Percentiles rank a stretch among this genome's conserved stretches.
These are phyloP conservation scores for Podospora pseudocomata DNA, from an alignment of 495 filamentous ascomycete genomes.

Conservation along the genomic window DNA sequence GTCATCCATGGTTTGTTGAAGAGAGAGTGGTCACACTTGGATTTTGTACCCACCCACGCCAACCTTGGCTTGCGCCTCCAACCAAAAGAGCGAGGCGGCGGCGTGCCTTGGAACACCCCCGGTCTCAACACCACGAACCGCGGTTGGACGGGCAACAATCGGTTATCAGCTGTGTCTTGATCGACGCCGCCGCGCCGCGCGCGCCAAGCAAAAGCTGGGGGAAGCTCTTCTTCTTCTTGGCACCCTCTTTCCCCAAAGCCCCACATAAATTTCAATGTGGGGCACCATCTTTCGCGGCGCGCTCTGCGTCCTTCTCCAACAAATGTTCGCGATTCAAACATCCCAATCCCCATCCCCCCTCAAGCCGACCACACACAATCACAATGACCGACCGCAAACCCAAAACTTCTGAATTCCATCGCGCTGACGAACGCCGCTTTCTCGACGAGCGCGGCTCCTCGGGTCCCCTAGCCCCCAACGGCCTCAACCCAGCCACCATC, in stretches of 20 bases:
- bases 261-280: slow-evolving; percentile 5
- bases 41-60: neutral
- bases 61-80: neutral
- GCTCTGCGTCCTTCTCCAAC: slow-evolving; percentile 13
- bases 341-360: neutral
- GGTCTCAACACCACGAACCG: neutral
- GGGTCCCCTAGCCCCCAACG: slow-evolving; percentile 54
- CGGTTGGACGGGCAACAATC: slow-evolving; percentile 32
- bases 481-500: slow-evolving; percentile 82
- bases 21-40: too few species aligned
- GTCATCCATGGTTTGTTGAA: neutral
- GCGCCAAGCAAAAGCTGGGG: slow-evolving; percentile 9
- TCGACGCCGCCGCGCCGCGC: neutral
- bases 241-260: neutral
- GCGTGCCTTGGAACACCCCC: neutral
- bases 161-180: slow-evolving; percentile 19
- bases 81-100: neutral
- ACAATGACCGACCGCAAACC: slow-evolving; percentile 14
- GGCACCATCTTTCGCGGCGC: neutral
- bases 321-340: neutral
- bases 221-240: slow-evolving; percentile 3
- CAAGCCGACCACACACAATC: neutral
- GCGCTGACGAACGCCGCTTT: slow-evolving; percentile 69
- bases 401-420: slow-evolving; percentile 48
- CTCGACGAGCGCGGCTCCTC: slow-evolving; percentile 68